Percentiles rank a stretch among this genome's conserved stretches.
These are phyloP conservation scores for Rhizopus microsporus DNA, from an alignment of 371 early-diverging fungal genomes.

Conservation along the genomic window DNA sequence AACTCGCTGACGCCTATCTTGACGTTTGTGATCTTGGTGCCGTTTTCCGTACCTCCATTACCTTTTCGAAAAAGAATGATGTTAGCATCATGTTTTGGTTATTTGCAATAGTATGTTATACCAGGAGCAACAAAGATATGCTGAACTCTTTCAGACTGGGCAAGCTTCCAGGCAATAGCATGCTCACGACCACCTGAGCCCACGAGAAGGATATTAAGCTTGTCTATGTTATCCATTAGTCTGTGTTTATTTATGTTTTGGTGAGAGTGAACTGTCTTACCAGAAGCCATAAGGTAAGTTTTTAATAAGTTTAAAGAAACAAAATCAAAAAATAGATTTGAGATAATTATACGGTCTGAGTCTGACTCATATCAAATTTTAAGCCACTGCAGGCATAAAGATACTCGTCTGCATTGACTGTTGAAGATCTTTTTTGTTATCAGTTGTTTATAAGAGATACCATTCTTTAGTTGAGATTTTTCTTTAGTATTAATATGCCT, in stretches of 20 bases:
- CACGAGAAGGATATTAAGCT: conserved; percentile 80
- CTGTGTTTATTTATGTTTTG: neutral
- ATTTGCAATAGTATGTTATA: conserved; percentile 27
- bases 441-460: too few species aligned
- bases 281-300: conserved; percentile 23
- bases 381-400: conserved; percentile 18
- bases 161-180: conserved; percentile 91
- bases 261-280: conserved; percentile 3
- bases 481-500: neutral
- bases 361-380: conserved; percentile 33
- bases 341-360: conserved; percentile 11
- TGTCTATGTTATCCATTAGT: conserved; percentile 36
- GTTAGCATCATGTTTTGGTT: neutral
- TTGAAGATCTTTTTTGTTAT: too few species aligned
- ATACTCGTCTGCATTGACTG: conserved; percentile 1
- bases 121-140: conserved; percentile 93
- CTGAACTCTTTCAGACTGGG: conserved; percentile 74
- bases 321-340: conserved; percentile 9
- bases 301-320: conserved; percentile 7
- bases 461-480: too few species aligned
- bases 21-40: conserved; percentile 80
- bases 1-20: conserved; percentile 74
- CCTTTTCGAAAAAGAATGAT: conserved; percentile 51
- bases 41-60: conserved; percentile 89
- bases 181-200: conserved; percentile 97